Evolutionary conservation across 2,329 filamentous ascomycete genomes (phyloP), one percentile per base, ranked within the genome.

Genomic region (Clonostachys byssicola): DNA sequence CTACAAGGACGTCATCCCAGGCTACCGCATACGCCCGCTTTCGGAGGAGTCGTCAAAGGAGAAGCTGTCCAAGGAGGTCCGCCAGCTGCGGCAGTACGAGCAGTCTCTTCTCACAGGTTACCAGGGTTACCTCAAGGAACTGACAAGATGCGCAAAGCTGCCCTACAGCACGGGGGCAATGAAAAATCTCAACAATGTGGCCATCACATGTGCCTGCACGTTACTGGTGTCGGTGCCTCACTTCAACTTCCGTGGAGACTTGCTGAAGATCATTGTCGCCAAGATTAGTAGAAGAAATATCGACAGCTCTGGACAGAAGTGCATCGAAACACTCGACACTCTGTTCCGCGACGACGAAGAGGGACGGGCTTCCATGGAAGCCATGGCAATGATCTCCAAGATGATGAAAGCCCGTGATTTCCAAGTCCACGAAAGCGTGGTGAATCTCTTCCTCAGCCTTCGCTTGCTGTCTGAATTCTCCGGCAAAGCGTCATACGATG

Each of bases 1-100:
- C 12, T 99, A 92, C 75, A 96, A 92, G 65, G 94, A 97, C 66
- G 81, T 96, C 42, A 97, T 99, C 49, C 94, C 94, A 0, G 94
- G 94, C 18, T 99, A 99, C 65, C 81, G 94, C 51, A 97, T 99
- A 72, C 85, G 94, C 16, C 88, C 90, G 2, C 72, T 90, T 5
- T 75, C 79, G 1, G 89, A 95, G 50, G 86, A 90, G 34, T 83
- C 86, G 41, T 77, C 86, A 60, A 79, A 80, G 49, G 85, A 85
- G 53, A 95, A 95, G 64, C 72, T 97, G 2, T 96, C 92, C 6
- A 96, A 96, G 63, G 94, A 97, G 30, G 90, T 97, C 34, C 84
- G 87, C 60, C 86, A 83, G 55, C 69, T 96, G 52, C 81, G 92
- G 47, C 75, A 81, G 41, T 99, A 92, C 63, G 94, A 99, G 64